Conservation (phyloP, 2,329 filamentous ascomycete species). For the Fusarium caatingaense region DNA sequence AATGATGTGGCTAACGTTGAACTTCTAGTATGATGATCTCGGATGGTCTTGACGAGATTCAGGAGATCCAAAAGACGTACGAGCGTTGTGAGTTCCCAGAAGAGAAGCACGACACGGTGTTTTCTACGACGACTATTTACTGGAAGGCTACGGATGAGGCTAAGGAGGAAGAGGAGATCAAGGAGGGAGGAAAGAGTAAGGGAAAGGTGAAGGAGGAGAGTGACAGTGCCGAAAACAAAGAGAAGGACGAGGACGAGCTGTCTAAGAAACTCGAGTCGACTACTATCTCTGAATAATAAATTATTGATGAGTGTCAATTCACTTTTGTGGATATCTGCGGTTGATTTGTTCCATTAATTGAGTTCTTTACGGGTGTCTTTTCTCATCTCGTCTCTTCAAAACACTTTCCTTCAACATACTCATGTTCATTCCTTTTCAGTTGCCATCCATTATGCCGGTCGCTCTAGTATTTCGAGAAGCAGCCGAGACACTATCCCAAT, state of each 20-base stretch:
- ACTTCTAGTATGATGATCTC: constrained; percentile 20
- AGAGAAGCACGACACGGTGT: constrained; percentile 36
- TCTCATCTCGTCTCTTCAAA: background rate
- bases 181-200: background rate
- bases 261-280: constrained; percentile 37
- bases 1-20: background rate
- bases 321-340: background rate
- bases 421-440: background rate
- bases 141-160: constrained; percentile 28
- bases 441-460: background rate
- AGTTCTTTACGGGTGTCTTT: background rate
- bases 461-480: background rate
- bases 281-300: constrained; percentile 25
- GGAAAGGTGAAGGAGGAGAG: background rate
- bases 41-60: constrained; percentile 38
- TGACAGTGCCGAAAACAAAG: background rate
- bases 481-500: background rate
- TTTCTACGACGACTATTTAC: constrained; percentile 46
- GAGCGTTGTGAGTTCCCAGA: constrained; percentile 37
- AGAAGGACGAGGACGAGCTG: constrained; percentile 11
- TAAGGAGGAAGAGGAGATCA: background rate
- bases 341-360: background rate
- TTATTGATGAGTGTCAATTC: background rate
- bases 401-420: background rate
- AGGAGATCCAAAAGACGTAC: constrained; percentile 40